Percentiles rank a stretch among this genome's conserved stretches.
Evolutionary conservation across 2,329 filamentous ascomycete species (phyloP).

Genomic region (Paraphaeosphaeria minitans): DNA sequence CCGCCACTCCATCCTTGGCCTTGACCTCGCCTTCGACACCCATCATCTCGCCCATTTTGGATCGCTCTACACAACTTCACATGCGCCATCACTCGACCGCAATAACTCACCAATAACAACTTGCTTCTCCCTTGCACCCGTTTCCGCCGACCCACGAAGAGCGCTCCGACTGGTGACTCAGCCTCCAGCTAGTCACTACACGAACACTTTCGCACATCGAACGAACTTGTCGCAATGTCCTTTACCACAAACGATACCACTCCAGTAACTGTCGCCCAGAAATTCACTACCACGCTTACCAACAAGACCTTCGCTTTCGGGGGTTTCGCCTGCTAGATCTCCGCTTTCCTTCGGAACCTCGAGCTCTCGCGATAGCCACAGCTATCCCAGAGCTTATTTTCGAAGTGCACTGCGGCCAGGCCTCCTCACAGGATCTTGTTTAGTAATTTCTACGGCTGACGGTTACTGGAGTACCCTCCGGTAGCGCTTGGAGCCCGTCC

Average conservation of each 20-base stretch:
- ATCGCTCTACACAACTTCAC: slow-evolving; percentile 19
- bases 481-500: slow-evolving; percentile 41
- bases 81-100: slow-evolving; percentile 36
- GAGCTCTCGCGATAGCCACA: slow-evolving; percentile 42
- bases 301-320: slow-evolving; percentile 48
- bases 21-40: slow-evolving; percentile 21
- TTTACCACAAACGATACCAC: slow-evolving; percentile 36
- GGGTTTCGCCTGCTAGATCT: slow-evolving; percentile 47
- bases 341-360: slow-evolving; percentile 40
- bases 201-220: slow-evolving; percentile 34
- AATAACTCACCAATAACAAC: slow-evolving; percentile 27
- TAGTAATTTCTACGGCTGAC: slow-evolving; percentile 51
- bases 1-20: slow-evolving; percentile 16
- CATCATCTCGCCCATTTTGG: slow-evolving; percentile 6
- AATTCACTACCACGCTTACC: slow-evolving; percentile 38
- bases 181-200: slow-evolving; percentile 29
- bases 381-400: slow-evolving; percentile 44
- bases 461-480: slow-evolving; percentile 49
- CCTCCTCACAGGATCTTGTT: slow-evolving; percentile 47
- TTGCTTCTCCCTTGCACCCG: slow-evolving; percentile 18
- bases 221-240: slow-evolving; percentile 43
- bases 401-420: slow-evolving; percentile 45
- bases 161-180: slow-evolving; percentile 37
- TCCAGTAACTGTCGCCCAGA: slow-evolving; percentile 53
- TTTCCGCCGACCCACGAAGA: slow-evolving; percentile 30